phyloP scores from a whole-genome alignment of 352 stramenopile species.

The Elongisporangium undulatum region DNA sequence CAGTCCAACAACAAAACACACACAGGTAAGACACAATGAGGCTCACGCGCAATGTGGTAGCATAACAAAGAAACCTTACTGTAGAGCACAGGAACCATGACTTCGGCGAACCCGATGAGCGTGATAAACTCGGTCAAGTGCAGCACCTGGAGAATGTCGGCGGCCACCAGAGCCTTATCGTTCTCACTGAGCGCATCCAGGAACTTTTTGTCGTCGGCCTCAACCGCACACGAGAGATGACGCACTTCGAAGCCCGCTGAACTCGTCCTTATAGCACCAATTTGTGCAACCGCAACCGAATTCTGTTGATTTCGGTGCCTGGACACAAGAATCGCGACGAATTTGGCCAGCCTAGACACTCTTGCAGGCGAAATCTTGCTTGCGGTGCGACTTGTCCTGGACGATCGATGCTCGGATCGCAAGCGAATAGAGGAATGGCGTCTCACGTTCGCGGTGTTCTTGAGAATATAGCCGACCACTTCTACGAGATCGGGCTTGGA shows the following conservation, averaged over 20 bases:
- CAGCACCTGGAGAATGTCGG: slow-evolving; percentile 18
- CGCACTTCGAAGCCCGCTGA: not conserved
- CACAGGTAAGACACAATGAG: not conserved
- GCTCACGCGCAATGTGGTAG: too few relatives aligned
- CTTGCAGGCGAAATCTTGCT: too few relatives aligned
- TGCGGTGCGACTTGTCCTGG: too few relatives aligned
- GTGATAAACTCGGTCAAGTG: slow-evolving; percentile 27
- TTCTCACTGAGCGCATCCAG: slow-evolving; percentile 4
- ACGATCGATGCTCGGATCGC: not conserved
- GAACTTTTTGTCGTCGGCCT: not conserved
- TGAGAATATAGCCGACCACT: slow-evolving; percentile 9
- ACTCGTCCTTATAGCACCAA: not conserved
- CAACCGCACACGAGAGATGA: not conserved
- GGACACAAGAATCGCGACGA: not conserved
- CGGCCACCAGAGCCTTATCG: slow-evolving; percentile 8
- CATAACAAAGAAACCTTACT: slow-evolving; percentile 9
- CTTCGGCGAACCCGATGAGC: slow-evolving; percentile 26
- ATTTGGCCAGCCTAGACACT: too few relatives aligned
- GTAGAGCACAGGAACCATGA: slow-evolving; percentile 23
- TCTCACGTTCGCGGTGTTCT: not conserved
- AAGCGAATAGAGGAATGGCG: not conserved
- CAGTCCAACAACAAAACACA: not conserved
- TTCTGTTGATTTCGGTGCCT: not conserved
- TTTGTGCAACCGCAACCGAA: not conserved
- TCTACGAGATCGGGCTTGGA: slow-evolving; percentile 11